phyloP scores from a whole-genome alignment of 169 alveolate genomes.

The Plasmodium billcollinsi region DNA sequence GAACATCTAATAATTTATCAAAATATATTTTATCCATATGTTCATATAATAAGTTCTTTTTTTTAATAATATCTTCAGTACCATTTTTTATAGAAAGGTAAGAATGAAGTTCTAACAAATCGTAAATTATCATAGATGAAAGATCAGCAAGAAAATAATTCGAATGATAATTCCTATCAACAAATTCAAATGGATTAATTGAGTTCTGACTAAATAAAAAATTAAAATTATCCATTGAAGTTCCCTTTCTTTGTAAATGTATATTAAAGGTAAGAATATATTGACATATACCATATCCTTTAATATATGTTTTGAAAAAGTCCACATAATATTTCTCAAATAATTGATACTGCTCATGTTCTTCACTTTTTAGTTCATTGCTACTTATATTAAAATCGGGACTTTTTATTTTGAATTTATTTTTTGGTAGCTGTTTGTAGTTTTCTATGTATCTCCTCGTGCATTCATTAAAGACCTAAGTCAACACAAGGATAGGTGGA shows the following conservation, averaged over 20 bases:
- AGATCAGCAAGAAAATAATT: conserved; percentile 78
- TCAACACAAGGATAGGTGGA: neutral
- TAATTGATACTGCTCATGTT: conserved; percentile 78
- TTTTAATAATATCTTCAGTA: conserved; percentile 19
- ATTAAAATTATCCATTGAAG: conserved; percentile 89
- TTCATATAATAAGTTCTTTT: conserved; percentile 4
- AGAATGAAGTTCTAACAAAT: conserved; percentile 76
- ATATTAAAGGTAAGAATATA: conserved; percentile 83
- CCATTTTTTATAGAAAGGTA: conserved; percentile 64
- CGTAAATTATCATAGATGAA: conserved; percentile 73
- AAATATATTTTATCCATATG: conserved; percentile 49
- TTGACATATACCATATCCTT: conserved; percentile 85
- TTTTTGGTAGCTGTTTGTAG: conserved; percentile 65
- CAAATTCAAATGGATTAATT: conserved; percentile 87
- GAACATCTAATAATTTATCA: conserved; percentile 29
- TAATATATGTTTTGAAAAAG: conserved; percentile 78
- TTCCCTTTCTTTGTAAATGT: conserved; percentile 91
- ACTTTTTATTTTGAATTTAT: conserved; percentile 63
- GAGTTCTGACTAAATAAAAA: conserved; percentile 85
- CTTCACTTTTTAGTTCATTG: conserved; percentile 34
- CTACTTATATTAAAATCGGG: conserved; percentile 11
- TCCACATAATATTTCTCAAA: conserved; percentile 75
- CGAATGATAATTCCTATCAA: conserved; percentile 78
- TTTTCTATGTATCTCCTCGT: conserved; percentile 60
- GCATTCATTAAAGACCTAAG: conserved; percentile 55